Evolutionary conservation across 176 grass and related monocot species (phyloP).

Genomic region (Carex kokanica): DNA sequence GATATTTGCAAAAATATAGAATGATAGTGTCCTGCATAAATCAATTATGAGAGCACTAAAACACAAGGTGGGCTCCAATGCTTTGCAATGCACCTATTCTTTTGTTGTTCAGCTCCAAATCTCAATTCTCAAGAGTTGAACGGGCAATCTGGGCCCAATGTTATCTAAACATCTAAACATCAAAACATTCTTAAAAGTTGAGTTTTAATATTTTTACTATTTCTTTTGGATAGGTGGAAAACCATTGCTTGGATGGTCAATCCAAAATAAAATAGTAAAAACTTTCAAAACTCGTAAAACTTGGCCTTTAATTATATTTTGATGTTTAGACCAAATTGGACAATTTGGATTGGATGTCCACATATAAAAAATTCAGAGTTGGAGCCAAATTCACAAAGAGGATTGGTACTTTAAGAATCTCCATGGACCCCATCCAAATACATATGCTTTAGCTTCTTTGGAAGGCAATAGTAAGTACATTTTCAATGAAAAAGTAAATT

Average conservation of each 20-base stretch:
- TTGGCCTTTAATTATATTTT: neutral
- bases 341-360: neutral
- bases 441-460: neutral
- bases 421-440: neutral
- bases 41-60: neutral
- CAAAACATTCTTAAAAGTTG: neutral
- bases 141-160: neutral
- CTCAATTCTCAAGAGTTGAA: neutral
- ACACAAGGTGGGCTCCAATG: neutral
- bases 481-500: neutral
- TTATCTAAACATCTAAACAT: neutral
- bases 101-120: neutral
- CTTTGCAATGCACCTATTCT: neutral
- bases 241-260: neutral
- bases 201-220: neutral
- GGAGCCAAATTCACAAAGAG: neutral
- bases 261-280: neutral
- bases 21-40: neutral
- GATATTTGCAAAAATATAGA: neutral
- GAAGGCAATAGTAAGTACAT: neutral
- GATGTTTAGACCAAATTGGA: neutral
- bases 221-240: neutral
- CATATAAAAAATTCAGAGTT: neutral
- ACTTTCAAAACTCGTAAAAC: neutral
- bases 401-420: neutral